Percentiles rank a stretch among this genome's conserved stretches.
Evolutionary conservation across 2,329 filamentous ascomycete species (phyloP).

Genomic region (Paraconiothyrium brasiliense): DNA sequence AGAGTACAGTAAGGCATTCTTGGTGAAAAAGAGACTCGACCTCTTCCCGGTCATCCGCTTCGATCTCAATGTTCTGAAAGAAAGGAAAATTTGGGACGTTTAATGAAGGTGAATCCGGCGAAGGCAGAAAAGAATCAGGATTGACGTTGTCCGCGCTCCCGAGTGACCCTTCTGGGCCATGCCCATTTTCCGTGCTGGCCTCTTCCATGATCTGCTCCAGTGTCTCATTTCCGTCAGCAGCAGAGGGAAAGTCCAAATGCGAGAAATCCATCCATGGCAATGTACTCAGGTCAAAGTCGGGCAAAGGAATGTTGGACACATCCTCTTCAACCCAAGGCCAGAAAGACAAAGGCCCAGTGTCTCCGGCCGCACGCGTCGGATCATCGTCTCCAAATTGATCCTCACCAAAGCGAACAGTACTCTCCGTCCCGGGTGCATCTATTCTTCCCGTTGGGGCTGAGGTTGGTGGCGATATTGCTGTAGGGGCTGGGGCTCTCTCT

Average conservation of each 20-base stretch:
- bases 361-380: neutral
- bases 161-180: neutral
- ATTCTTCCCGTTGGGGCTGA: conserved; percentile 20
- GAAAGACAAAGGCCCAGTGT: conserved; percentile 4
- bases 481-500: conserved; percentile 50
- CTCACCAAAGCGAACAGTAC: neutral
- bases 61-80: conserved; percentile 13
- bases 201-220: conserved; percentile 12
- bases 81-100: conserved; percentile 8
- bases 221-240: neutral
- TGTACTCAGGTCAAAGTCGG: conserved; percentile 10
- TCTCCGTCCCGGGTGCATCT: neutral
- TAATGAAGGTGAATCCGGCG: conserved; percentile 31
- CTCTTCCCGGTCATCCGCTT: conserved; percentile 64
- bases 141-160: conserved; percentile 31
- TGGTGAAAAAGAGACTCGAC: conserved; percentile 68
- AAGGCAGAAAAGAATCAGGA: conserved; percentile 58
- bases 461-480: neutral
- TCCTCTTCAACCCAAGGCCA: conserved; percentile 15
- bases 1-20: conserved; percentile 73
- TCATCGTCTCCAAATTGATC: neutral
- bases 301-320: conserved; percentile 3
- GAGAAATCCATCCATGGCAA: conserved; percentile 17
- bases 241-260: conserved; percentile 3
- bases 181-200: neutral